phyloP scores from a whole-genome alignment of 1,284 basidiomycete species.

The Fistulinella cinereoalba region DNA sequence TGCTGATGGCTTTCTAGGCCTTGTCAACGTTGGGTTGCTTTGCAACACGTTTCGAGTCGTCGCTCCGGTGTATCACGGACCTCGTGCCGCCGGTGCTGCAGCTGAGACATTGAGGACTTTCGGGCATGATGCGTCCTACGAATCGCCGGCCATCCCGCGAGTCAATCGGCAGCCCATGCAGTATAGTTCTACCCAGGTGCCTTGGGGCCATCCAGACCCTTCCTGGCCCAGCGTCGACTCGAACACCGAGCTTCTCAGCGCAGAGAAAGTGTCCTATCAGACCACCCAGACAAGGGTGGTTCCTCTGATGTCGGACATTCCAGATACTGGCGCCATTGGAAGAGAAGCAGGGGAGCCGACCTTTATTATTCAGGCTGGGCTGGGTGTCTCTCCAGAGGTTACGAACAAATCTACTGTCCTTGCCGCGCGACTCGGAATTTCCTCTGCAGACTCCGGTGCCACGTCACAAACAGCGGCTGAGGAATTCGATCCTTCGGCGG shows the following conservation, averaged over 20 bases:
- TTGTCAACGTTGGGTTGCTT: constrained; percentile 61
- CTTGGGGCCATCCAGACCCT: too few relatives aligned
- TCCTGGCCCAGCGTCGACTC: constrained; percentile 21
- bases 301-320: background rate
- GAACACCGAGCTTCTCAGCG: constrained; percentile 7
- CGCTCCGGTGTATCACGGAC: constrained; percentile 46
- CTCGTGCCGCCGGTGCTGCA: constrained; percentile 2
- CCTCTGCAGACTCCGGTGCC: background rate
- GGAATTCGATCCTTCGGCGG: too few relatives aligned
- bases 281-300: constrained; percentile 3
- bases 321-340: background rate
- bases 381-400: constrained; percentile 2
- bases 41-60: constrained; percentile 68
- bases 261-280: constrained; percentile 7
- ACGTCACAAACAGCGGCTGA: background rate
- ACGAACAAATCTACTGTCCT: constrained; percentile 13
- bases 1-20: constrained; percentile 40
- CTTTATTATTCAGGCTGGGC: constrained; percentile 7
- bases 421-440: constrained; percentile 8
- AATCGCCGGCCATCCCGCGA: constrained; percentile 22
- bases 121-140: constrained; percentile 18
- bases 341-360: background rate
- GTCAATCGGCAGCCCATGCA: too few relatives aligned
- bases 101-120: constrained; percentile 26
- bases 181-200: too few relatives aligned